Evolutionary conservation across 768 basidiomycete genomes (phyloP).

Genomic region (Russula compacta): DNA sequence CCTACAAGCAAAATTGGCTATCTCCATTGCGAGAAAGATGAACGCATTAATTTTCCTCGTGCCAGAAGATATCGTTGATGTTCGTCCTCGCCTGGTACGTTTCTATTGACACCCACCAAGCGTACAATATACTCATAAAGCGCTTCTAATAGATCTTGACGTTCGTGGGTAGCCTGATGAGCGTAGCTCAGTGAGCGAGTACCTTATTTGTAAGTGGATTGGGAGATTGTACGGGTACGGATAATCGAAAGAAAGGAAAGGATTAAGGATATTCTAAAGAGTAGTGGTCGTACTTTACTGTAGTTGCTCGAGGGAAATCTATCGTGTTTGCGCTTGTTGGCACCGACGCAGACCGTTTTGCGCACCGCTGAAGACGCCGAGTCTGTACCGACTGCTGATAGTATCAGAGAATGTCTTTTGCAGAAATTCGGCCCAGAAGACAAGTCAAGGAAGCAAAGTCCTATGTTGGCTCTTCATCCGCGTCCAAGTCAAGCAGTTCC

Average conservation of each 20-base stretch:
- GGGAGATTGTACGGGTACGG: neutral
- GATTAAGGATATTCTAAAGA: constrained; percentile 1
- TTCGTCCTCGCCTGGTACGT: constrained; percentile 74
- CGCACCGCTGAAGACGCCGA: no score
- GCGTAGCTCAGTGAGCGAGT: constrained; percentile 37
- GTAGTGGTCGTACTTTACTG: constrained; percentile 1
- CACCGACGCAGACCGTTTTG: neutral
- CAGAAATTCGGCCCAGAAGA: constrained; percentile 9
- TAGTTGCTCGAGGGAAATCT: neutral
- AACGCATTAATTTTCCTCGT: constrained; percentile 94
- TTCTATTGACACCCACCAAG: neutral
- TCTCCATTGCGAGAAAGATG: constrained; percentile 98
- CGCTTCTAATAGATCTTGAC: constrained; percentile 64
- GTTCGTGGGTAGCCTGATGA: constrained; percentile 92
- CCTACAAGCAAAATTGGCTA: constrained; percentile 85
- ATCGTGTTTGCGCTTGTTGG: constrained; percentile 22
- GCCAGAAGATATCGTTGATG: constrained; percentile 93
- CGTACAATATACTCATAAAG: neutral
- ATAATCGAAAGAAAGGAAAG: neutral
- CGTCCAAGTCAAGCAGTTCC: neutral
- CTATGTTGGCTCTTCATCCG: neutral
- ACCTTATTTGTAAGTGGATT: constrained; percentile 2
- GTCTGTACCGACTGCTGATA: no score
- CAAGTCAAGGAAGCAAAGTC: constrained; percentile 13
- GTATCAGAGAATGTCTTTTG: constrained; percentile 3